Percentiles rank a stretch among this genome's conserved stretches.
These are phyloP conservation scores for Botryobasidium botryosum DNA, from an alignment of 768 basidiomycete species.

Conservation along the genomic window DNA sequence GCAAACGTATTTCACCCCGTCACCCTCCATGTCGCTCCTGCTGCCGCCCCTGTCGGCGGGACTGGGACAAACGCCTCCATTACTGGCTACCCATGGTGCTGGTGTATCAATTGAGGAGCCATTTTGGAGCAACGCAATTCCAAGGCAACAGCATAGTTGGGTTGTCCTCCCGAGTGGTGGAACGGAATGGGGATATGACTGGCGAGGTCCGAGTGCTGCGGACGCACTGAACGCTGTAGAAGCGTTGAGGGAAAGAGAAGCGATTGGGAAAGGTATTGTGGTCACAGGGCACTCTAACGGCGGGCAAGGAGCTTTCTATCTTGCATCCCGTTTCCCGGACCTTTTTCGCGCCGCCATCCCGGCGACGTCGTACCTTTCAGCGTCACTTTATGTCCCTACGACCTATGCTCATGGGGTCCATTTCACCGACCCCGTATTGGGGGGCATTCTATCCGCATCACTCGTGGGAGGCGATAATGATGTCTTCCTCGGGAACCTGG, in stretches of 20 bases:
- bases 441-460: conserved; percentile 54
- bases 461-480: conserved; percentile 80
- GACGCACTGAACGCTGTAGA: conserved; percentile 52
- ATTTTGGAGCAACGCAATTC: conserved; percentile 50
- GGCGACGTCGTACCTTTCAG: conserved; percentile 72
- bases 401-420: conserved; percentile 55
- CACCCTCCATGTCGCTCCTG: conserved; percentile 1
- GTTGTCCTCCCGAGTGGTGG: conserved; percentile 65
- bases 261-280: conserved; percentile 24
- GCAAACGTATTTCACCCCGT: conserved; percentile 5
- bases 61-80: conserved; percentile 19
- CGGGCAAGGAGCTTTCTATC: conserved; percentile 77
- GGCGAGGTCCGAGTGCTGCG: conserved; percentile 68
- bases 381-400: conserved; percentile 61
- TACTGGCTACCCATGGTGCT: conserved; percentile 65
- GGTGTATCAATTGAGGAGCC: conserved; percentile 48
- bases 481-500: conserved; percentile 63
- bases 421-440: conserved; percentile 58
- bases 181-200: conserved; percentile 84
- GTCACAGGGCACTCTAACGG: conserved; percentile 89
- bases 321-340: conserved; percentile 63
- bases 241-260: conserved; percentile 27
- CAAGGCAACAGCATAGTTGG: conserved; percentile 48
- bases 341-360: conserved; percentile 42
- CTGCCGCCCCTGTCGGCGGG: conserved; percentile 5